Evolutionary conservation across 768 basidiomycete genomes (phyloP).

Genomic region (Tulasnella sp.): DNA sequence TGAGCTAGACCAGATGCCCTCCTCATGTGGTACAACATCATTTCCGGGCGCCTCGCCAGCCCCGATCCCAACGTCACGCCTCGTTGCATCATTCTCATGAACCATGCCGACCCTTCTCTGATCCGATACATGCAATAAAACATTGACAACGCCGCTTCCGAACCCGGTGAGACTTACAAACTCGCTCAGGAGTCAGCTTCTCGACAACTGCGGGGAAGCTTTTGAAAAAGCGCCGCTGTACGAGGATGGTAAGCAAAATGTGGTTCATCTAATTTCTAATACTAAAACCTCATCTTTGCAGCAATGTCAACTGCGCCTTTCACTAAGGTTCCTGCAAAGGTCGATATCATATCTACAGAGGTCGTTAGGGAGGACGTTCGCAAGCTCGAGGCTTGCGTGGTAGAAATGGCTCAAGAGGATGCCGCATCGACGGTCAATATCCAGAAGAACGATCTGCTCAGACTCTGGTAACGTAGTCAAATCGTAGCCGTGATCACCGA

Average conservation of each 20-base stretch:
- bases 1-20: conserved; percentile 97
- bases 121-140: conserved; percentile 92
- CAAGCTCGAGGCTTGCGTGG: conserved; percentile 94
- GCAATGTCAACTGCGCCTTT: conserved; percentile 97
- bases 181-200: conserved; percentile 92
- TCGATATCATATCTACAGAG: conserved; percentile 90
- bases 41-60: conserved; percentile 85
- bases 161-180: conserved; percentile 79
- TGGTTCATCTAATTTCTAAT: conserved; percentile 3
- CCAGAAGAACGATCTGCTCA: conserved; percentile 93
- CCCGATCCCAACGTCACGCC: conserved; percentile 95
- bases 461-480: conserved; percentile 97
- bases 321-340: conserved; percentile 85
- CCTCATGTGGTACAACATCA: conserved; percentile 97
- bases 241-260: conserved; percentile 66
- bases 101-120: conserved; percentile 88
- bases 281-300: conserved; percentile 34
- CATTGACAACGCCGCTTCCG: conserved; percentile 71
- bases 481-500: conserved; percentile 91
- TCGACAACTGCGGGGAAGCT: conserved; percentile 85
- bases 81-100: conserved; percentile 62
- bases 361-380: conserved; percentile 93
- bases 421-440: conserved; percentile 81
- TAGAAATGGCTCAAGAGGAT: conserved; percentile 96
- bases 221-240: conserved; percentile 75